These are phyloP conservation scores for Boletus reticuloceps DNA, from an alignment of 768 basidiomycete genomes.

Conservation along the genomic window DNA sequence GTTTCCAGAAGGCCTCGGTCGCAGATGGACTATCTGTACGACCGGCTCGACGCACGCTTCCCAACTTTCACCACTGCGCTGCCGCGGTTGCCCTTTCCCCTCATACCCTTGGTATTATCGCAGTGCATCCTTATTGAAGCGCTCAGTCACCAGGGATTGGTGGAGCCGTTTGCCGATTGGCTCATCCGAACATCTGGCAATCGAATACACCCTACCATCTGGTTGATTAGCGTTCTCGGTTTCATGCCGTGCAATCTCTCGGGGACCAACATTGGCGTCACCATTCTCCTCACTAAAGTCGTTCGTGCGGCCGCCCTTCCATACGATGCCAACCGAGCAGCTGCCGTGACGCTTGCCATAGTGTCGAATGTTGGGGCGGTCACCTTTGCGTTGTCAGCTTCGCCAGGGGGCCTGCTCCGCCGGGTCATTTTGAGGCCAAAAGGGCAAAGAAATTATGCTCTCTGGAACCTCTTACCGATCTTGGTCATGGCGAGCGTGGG, in stretches of 20 bases:
- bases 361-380: constrained; percentile 91
- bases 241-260: constrained; percentile 78
- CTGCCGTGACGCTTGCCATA: constrained; percentile 73
- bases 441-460: constrained; percentile 63
- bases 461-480: constrained; percentile 67
- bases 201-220: constrained; percentile 50
- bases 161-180: constrained; percentile 76
- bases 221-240: constrained; percentile 68
- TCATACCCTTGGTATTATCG: constrained; percentile 89
- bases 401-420: constrained; percentile 89
- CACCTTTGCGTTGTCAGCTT: constrained; percentile 84
- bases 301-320: constrained; percentile 46
- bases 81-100: constrained; percentile 71
- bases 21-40: background rate
- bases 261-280: constrained; percentile 79
- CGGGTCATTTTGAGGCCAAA: constrained; percentile 57
- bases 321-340: constrained; percentile 44
- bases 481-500: constrained; percentile 40
- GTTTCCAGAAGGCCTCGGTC: background rate
- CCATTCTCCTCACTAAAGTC: constrained; percentile 51
- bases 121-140: constrained; percentile 40
- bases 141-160: constrained; percentile 82
- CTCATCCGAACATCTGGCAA: constrained; percentile 44
- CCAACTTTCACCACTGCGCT: constrained; percentile 44
- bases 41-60: background rate